Evolutionary conservation across 2,329 filamentous ascomycete genomes (phyloP).

Genomic region (Clonostachys sp.): DNA sequence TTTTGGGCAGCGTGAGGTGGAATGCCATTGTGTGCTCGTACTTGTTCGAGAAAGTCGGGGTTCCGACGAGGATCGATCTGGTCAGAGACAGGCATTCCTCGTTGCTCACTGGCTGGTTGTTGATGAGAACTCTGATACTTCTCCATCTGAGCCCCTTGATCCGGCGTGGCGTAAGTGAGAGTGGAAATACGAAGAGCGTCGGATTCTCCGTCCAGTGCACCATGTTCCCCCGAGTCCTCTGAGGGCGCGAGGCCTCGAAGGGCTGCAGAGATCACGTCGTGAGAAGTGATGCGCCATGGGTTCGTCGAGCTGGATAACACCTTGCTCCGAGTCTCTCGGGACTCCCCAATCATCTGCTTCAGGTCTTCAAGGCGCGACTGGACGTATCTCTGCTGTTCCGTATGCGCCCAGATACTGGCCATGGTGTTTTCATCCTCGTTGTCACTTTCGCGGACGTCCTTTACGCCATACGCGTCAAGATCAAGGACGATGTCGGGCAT

Average conservation of each 20-base stretch:
- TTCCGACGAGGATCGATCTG: neutral
- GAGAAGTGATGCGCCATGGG: conserved; percentile 31
- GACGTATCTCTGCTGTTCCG: conserved; percentile 19
- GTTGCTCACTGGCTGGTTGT: too few relatives aligned
- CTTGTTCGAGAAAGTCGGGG: conserved; percentile 7
- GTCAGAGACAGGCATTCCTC: neutral
- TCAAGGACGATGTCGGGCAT: conserved; percentile 41
- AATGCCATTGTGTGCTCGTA: conserved; percentile 20
- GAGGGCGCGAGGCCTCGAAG: conserved; percentile 16
- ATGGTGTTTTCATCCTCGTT: conserved; percentile 23
- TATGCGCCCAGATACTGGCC: conserved; percentile 2
- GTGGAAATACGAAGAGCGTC: neutral
- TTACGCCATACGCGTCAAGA: conserved; percentile 42
- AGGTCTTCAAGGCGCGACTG: conserved; percentile 11
- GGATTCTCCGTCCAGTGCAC: neutral
- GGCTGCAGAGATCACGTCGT: conserved; percentile 36
- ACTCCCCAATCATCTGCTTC: conserved; percentile 3
- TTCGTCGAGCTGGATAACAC: conserved; percentile 13
- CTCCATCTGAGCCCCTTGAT: neutral
- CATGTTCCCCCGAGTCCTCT: neutral
- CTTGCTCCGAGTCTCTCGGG: conserved; percentile 15
- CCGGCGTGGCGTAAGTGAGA: neutral
- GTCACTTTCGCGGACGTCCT: conserved; percentile 33
- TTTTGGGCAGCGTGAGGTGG: conserved; percentile 15
- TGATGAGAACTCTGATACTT: too few relatives aligned